phyloP scores from a whole-genome alignment of 2,329 filamentous ascomycete species.

The Aureobasidium leucospermi region DNA sequence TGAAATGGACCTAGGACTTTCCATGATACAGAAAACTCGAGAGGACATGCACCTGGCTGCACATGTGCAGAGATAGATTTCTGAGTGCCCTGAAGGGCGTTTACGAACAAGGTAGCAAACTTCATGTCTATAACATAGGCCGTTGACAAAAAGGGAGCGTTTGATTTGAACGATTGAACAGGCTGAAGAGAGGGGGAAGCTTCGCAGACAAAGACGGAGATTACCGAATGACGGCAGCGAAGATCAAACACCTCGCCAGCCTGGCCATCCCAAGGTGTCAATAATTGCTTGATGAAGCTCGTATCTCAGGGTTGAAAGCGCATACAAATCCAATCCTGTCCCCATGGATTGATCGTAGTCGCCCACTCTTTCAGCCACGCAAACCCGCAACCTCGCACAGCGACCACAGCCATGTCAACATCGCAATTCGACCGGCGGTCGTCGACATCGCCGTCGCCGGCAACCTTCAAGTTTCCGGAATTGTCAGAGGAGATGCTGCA shows the following conservation, averaged over 20 bases:
- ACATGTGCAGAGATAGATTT: neutral
- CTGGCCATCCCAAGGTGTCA: neutral
- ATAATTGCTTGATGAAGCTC: neutral
- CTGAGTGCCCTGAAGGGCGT: neutral
- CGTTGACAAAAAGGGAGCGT: neutral
- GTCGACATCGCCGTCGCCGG: conserved; percentile 16
- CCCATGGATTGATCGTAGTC: conserved; percentile 8
- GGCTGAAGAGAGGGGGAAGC: neutral
- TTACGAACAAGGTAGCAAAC: neutral
- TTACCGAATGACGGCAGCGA: conserved; percentile 8
- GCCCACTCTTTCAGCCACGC: neutral
- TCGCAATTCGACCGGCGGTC: conserved; percentile 15
- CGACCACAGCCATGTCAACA: neutral
- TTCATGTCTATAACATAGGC: neutral
- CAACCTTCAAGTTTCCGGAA: conserved; percentile 39
- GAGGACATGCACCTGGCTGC: neutral
- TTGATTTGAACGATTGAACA: neutral
- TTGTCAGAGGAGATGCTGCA: conserved; percentile 36
- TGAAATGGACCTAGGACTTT: conserved; percentile 51
- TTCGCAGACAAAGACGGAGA: neutral
- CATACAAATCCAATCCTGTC: neutral
- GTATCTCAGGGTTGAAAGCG: neutral
- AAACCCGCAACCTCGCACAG: neutral
- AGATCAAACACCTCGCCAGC: neutral
- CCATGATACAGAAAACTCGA: conserved; percentile 37